Percentiles rank a stretch among this genome's conserved stretches.
Evolutionary conservation across 176 grass and related monocot genomes (phyloP).

Genomic region (Carex scoparia): DNA sequence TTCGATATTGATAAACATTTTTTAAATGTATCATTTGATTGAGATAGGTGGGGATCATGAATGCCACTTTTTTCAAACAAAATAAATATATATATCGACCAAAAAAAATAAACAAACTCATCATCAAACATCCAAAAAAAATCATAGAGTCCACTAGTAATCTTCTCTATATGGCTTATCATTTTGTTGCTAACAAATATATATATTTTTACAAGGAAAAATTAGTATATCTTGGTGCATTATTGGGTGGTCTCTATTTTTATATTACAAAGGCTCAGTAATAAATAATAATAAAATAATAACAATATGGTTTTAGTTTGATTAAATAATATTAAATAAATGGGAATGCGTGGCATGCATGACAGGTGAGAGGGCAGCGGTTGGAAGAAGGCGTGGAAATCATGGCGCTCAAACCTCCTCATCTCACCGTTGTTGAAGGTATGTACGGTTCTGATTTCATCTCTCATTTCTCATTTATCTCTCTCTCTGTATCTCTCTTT

Average conservation of each 20-base stretch:
- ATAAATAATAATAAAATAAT: not conserved
- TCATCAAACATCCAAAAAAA: not conserved
- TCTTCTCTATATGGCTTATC: too few relatives aligned
- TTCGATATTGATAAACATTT: not conserved
- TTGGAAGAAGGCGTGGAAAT: slow-evolving; percentile 76
- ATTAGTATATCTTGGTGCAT: not conserved
- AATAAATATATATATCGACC: not conserved
- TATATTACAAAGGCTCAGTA: not conserved
- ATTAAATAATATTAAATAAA: not conserved
- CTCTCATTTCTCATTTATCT: not conserved
- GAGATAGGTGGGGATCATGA: not conserved
- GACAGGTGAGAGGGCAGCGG: slow-evolving; percentile 64
- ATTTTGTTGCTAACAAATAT: too few relatives aligned
- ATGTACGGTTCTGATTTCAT: slow-evolving; percentile 20
- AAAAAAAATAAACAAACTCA: not conserved
- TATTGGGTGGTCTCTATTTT: not conserved
- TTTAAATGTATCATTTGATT: not conserved
- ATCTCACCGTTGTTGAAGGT: slow-evolving; percentile 73
- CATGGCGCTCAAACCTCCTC: slow-evolving; percentile 60
- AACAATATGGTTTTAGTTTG: not conserved
- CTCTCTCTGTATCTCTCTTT: not conserved
- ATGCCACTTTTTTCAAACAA: not conserved
- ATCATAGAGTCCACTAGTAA: too few relatives aligned
- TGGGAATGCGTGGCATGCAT: not conserved
- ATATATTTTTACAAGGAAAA: too few relatives aligned